phyloP scores from a whole-genome alignment of 2,329 filamentous ascomycete species.

The Podosphaera fusca region DNA sequence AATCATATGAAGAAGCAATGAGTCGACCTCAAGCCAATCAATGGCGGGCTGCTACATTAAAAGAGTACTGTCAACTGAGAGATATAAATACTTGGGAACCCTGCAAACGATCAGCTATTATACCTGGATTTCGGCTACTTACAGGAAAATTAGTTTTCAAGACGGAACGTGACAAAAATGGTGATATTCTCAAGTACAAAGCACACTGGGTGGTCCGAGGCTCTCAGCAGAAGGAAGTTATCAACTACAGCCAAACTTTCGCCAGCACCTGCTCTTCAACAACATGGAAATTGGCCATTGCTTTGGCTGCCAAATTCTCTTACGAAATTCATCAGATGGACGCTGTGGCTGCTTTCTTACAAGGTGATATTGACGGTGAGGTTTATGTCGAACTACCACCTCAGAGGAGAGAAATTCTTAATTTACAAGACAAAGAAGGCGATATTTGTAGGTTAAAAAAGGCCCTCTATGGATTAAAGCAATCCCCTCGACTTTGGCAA shows the following conservation, averaged over 20 bases:
- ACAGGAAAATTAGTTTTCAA: not conserved
- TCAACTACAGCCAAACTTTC: slow-evolving; percentile 1
- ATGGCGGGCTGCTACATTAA: not conserved
- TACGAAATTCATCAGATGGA: slow-evolving; percentile 1
- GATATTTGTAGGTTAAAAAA: not conserved
- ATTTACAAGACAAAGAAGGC: not conserved
- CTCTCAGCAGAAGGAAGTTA: not conserved
- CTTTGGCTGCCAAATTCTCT: not conserved
- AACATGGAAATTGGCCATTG: not conserved
- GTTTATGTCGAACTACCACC: not conserved
- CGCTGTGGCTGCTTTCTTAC: not conserved
- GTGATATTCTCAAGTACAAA: not conserved
- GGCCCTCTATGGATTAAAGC: slow-evolving; percentile 1
- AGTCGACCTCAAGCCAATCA: not conserved
- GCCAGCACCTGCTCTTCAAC: not conserved
- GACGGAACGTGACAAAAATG: not conserved
- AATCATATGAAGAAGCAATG: not conserved
- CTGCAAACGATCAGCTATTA: not conserved
- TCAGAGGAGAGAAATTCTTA: not conserved
- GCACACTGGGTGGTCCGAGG: not conserved
- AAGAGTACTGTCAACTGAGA: not conserved
- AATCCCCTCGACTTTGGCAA: not conserved
- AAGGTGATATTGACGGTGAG: not conserved
- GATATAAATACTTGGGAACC: not conserved
- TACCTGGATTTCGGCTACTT: not conserved